A percentile compares a stretch with the other conserved stretches of the same genome.
Conservation (phyloP, 345 rosid genomes). For the Noccaea bulbosa region DNA sequence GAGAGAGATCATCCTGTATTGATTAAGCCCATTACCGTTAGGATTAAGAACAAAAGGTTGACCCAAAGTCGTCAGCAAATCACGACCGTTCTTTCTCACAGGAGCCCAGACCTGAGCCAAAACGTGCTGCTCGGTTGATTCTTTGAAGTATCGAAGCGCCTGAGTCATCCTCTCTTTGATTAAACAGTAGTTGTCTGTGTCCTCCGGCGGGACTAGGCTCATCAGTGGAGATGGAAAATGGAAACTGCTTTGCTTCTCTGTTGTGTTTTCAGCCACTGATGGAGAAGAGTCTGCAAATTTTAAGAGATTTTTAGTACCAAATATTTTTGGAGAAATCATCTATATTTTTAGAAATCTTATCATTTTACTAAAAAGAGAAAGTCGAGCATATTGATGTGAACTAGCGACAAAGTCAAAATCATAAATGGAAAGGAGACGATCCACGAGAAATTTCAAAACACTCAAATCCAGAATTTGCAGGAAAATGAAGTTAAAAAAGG, state of each 20-base stretch:
- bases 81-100: slow-evolving; percentile 60
- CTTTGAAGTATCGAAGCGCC: slow-evolving; percentile 80
- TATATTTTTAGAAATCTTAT: slow-evolving; percentile 33
- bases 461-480: not conserved
- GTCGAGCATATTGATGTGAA: not conserved
- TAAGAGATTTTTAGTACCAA: not conserved
- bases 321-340: not conserved
- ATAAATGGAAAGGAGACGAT: not conserved
- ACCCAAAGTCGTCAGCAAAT: slow-evolving; percentile 78
- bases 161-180: slow-evolving; percentile 91
- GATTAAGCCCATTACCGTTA: slow-evolving; percentile 71
- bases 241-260: slow-evolving; percentile 51
- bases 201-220: slow-evolving; percentile 60
- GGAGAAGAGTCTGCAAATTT: slow-evolving; percentile 53
- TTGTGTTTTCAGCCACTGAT: slow-evolving; percentile 44
- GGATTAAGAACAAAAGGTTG: slow-evolving; percentile 93
- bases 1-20: slow-evolving; percentile 87
- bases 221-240: slow-evolving; percentile 61
- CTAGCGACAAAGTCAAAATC: not conserved
- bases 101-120: slow-evolving; percentile 97
- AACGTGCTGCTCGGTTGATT: slow-evolving; percentile 86
- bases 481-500: not conserved
- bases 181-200: slow-evolving; percentile 60
- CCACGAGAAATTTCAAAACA: slow-evolving; percentile 8
- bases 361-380: slow-evolving; percentile 1